A percentile compares a stretch with the other conserved stretches of the same genome.
Evolutionary conservation across 1,284 basidiomycete genomes (phyloP).

Genomic region (Ceraceosorus bombacis): DNA sequence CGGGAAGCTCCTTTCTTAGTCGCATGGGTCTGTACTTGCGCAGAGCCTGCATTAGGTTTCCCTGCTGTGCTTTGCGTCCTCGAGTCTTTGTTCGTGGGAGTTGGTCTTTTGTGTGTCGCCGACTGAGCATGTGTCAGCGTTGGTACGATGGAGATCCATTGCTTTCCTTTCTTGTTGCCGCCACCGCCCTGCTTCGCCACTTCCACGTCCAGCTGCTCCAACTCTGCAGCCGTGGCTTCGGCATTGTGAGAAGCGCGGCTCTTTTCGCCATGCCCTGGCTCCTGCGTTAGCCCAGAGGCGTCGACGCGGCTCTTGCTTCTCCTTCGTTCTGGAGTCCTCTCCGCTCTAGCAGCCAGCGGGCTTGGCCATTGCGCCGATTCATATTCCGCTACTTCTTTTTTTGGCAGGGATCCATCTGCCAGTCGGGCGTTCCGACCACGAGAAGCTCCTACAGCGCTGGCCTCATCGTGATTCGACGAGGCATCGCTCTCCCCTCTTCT

Average conservation of each 20-base stretch:
- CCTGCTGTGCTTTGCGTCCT: no score
- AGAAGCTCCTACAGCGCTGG: neutral
- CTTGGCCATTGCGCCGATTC: slow-evolving; percentile 17
- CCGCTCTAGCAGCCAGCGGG: slow-evolving; percentile 22
- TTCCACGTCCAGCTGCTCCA: slow-evolving; percentile 23
- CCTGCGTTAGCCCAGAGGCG: neutral
- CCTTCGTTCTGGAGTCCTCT: slow-evolving; percentile 14
- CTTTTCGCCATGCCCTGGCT: neutral
- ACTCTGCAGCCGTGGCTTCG: slow-evolving; percentile 13
- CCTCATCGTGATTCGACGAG: slow-evolving; percentile 1
- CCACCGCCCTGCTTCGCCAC: slow-evolving; percentile 5
- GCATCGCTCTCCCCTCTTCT: no score
- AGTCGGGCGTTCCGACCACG: no score
- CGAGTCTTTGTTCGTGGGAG: no score
- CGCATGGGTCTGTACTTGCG: no score
- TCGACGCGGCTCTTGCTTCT: slow-evolving; percentile 2
- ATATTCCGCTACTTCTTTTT: slow-evolving; percentile 9
- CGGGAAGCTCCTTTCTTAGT: no score
- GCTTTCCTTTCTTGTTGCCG: slow-evolving; percentile 19
- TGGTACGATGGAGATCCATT: slow-evolving; percentile 35
- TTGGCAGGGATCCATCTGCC: no score
- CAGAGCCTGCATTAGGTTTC: no score
- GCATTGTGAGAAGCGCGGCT: slow-evolving; percentile 2
- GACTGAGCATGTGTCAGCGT: slow-evolving; percentile 21
- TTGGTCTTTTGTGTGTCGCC: no score